Evolutionary conservation across 2,329 filamentous ascomycete genomes (phyloP).

Genomic region (Paradendryphiella salina): DNA sequence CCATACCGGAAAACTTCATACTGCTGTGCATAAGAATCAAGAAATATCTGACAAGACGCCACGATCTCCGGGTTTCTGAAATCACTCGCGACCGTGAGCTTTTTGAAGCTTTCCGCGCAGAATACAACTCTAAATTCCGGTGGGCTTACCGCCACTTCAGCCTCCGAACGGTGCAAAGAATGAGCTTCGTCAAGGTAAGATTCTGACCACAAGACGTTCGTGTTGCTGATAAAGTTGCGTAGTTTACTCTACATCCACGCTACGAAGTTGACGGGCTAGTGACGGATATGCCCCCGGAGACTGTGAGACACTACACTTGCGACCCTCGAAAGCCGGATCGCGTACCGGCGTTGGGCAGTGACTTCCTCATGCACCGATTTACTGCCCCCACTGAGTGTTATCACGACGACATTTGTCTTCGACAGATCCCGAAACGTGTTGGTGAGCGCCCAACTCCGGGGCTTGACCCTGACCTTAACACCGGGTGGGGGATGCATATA

Average conservation of each 20-base stretch:
- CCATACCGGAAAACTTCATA: slow-evolving; percentile 2
- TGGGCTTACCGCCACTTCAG: neutral
- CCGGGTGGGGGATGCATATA: slow-evolving; percentile 1
- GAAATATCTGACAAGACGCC: neutral
- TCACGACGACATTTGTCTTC: neutral
- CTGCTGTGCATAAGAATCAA: neutral
- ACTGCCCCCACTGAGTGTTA: neutral
- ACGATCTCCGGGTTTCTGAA: neutral
- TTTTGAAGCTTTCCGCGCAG: neutral
- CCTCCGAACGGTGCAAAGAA: neutral
- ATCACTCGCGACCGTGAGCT: neutral
- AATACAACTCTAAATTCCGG: neutral
- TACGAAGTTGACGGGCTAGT: neutral
- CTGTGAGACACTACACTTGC: neutral
- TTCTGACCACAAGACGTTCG: no score
- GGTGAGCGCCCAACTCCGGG: neutral
- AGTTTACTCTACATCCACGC: neutral
- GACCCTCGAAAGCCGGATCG: neutral
- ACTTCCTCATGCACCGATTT: slow-evolving; percentile 7
- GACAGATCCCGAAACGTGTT: slow-evolving; percentile 3
- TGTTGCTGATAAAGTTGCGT: neutral
- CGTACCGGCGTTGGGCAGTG: neutral
- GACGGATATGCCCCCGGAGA: neutral
- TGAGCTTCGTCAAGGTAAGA: slow-evolving; percentile 2
- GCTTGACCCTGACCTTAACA: neutral